Conservation (phyloP, 225 moss, liverwort and hornwort genomes). For the Physcomitrellopsis africana region DNA sequence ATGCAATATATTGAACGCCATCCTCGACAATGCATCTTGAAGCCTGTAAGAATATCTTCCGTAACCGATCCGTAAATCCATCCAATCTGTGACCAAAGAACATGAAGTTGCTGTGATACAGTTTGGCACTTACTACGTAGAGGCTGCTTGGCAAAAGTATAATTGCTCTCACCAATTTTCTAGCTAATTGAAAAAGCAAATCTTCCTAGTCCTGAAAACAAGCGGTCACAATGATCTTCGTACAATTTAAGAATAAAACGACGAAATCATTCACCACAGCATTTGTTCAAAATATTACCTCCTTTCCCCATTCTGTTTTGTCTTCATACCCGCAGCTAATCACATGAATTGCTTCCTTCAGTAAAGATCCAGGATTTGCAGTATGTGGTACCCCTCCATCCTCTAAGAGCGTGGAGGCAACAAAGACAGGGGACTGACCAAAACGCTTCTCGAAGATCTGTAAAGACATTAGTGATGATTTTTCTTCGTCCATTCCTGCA, state of each 20-base stretch:
- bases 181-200: background rate
- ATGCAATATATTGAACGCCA: constrained; percentile 91
- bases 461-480: constrained; percentile 59
- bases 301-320: constrained; percentile 89
- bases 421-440: constrained; percentile 81
- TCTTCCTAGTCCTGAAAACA: background rate
- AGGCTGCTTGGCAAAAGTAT: background rate
- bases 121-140: too few species aligned
- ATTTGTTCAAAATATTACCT: constrained; percentile 41
- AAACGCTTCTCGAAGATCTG: constrained; percentile 75
- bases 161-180: background rate
- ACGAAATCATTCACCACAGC: background rate
- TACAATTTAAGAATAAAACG: background rate
- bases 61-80: constrained; percentile 93
- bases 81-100: constrained; percentile 64
- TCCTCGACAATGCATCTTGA: constrained; percentile 90
- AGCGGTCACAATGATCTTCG: background rate
- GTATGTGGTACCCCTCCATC: constrained; percentile 71
- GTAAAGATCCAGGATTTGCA: constrained; percentile 57
- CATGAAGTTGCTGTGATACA: background rate
- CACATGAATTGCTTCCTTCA: constrained; percentile 92
- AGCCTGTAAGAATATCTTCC: constrained; percentile 85
- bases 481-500: constrained; percentile 67
- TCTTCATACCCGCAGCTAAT: constrained; percentile 90
- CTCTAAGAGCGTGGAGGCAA: constrained; percentile 67